Base-by-base conservation (phyloP, 345 rosid genomes). In the Anacardium occidentale region DNA sequence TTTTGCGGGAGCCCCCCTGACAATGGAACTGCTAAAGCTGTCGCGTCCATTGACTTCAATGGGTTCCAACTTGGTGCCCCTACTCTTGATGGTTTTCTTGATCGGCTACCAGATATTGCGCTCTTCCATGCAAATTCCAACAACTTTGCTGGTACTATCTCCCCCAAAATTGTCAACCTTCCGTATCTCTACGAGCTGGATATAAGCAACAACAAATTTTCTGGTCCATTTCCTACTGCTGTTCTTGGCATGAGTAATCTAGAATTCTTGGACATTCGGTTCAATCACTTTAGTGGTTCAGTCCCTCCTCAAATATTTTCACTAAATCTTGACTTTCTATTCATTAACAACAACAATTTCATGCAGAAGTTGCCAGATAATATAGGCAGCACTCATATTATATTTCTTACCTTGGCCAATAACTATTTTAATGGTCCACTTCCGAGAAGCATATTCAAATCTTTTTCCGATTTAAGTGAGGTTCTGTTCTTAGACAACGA, bases 81-180 rank as follows among this genome's bases (percentile, higher is more conserved):
- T 42, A 70, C 85, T 2, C 85, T 94, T n/a, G 89, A 90, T 22
- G 91, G 91, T 22, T 94, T 90, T 34, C 86, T 91, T 29, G 98
- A 91, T 58, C 83, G 80, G 42, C 87, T 91, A 21, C 93, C 92
- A 0, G 94, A 86, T 64, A 75, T 91, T 40, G 97, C 93, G 14
- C 82, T 94, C 64, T 94, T 91, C 78, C 97, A 94, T 44, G 98
- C 91, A 18, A 94, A 94, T 74, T 90, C 97, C 66, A 94, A 94
- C 84, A 78, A 77, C 74, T 94, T 94, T 48, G 54, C 83, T 0
- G 98, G 98, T 29, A 50, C 81, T 0, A 55, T 90, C 62, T 86
- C 94, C 1, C 70, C 91, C 0, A 77, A 76, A 24, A 86, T 94
- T 45, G 75, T 87, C 51, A 80, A 86, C 57, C 97, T 93, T 64